Base-by-base conservation (phyloP, 768 basidiomycete genomes). In the Lactifluus volemus region DNA sequence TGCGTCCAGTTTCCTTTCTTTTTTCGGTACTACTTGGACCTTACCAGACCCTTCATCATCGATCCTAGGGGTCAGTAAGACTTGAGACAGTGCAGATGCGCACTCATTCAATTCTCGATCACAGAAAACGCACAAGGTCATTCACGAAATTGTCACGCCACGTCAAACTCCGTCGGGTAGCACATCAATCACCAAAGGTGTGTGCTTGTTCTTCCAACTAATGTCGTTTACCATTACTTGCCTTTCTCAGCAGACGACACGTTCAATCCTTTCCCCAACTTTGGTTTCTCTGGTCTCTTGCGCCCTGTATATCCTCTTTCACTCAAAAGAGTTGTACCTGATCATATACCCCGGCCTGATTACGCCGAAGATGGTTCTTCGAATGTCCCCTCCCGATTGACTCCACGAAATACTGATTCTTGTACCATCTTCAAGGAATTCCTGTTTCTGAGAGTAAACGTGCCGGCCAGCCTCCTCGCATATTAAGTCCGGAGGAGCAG, bases 291-390 rank as follows among this genome's bases (percentile, higher is more conserved):
- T 17, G 95, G 95, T 36, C 65, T 83, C 0, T 58, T 96, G 60
- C 81, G 88, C 64, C 93, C 95, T 1, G 78, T 82, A 41, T 97
- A 98, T 74, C 95, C 95, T n/a, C 78, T 97, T 45, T 89, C 91
- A 32, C 76, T 85, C 5, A 86, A 77, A 66, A 84, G 95, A 34
- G 70, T 69, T 5, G 84, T 98, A 3, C 97, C 95, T 9, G 81
- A 79, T 30, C 85, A 92, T 69, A 97, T 99, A 66, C 81, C 79
- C 10, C 77, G 84, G 58, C 97, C 97, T 4, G 97, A 98, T 68
- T 97, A 98, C 75, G 90, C 88, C 19, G 77, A 82, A 64, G 76
- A 84, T 66, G 81, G 88, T 89, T 71, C 77, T 49, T 44, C 49
- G 11, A 50, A 19, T 47, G 9, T 48, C 25, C 34, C 34, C 39